A percentile compares a stretch with the other conserved stretches of the same genome.
phyloP scores from a whole-genome alignment of 176 grass and related monocot genomes.

The Carex myosuroides region DNA sequence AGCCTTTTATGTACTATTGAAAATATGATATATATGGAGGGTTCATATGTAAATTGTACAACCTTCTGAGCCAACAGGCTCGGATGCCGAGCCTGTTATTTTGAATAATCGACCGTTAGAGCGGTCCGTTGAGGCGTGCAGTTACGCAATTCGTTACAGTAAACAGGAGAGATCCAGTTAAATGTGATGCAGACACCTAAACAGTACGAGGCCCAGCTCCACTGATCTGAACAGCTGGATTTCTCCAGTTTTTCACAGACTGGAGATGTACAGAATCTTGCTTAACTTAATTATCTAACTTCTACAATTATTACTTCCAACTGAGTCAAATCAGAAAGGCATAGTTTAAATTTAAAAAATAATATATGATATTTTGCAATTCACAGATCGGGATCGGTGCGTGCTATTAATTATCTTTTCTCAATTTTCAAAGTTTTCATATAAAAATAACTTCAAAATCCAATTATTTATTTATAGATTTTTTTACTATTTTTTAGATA shows the following conservation, averaged over 20 bases:
- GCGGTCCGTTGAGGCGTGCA: not conserved
- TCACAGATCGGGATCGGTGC: no score
- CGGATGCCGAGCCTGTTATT: not conserved
- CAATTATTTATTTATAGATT: no score
- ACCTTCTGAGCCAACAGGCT: not conserved
- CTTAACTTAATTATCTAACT: not conserved
- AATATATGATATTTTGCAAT: no score
- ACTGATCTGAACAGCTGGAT: not conserved
- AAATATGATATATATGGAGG: not conserved
- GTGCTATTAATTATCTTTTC: no score
- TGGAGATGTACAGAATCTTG: not conserved
- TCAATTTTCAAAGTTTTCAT: no score
- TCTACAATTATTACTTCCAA: not conserved
- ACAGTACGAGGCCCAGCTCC: not conserved
- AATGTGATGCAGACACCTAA: not conserved
- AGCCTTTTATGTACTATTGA: no score
- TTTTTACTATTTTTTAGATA: no score
- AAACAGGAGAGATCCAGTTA: not conserved
- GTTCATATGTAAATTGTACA: not conserved
- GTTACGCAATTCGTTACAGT: not conserved
- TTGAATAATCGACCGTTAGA: constrained; percentile 17
- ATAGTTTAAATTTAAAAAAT: no score
- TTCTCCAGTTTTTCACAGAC: not conserved
- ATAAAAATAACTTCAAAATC: no score
- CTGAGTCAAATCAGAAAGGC: no score